Percentiles rank a stretch among this genome's conserved stretches.
Conservation (phyloP, 2,329 filamentous ascomycete genomes). For the Colletotrichum chrysophilum region DNA sequence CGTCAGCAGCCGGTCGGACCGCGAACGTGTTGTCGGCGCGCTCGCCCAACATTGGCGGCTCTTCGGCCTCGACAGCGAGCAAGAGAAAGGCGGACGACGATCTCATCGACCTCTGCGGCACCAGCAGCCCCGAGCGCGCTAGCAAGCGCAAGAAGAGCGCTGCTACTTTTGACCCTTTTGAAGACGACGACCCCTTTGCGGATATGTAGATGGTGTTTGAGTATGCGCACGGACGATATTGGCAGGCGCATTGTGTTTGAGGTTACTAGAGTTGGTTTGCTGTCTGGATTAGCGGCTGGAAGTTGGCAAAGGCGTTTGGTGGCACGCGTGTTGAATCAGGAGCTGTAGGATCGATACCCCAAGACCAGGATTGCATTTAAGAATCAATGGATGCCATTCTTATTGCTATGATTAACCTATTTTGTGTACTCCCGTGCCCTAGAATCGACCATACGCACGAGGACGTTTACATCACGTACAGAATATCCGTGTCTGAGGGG, state of each 20-base stretch:
- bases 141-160: neutral
- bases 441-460: neutral
- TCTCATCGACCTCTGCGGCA: constrained; percentile 13
- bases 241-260: neutral
- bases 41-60: neutral
- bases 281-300: neutral
- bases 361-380: neutral
- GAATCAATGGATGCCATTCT: neutral
- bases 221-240: neutral
- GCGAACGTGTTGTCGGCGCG: neutral
- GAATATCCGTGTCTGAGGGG: constrained; percentile 11
- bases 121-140: neutral
- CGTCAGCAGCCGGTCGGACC: neutral
- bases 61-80: neutral
- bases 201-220: neutral
- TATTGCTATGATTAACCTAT: neutral
- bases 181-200: constrained; percentile 19
- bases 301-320: neutral
- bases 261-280: neutral
- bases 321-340: neutral
- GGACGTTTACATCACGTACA: constrained; percentile 11
- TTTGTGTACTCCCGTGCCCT: neutral
- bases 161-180: neutral
- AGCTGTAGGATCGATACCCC: constrained; percentile 1
- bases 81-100: constrained; percentile 9